Conservation (phyloP, 202 grass and related monocot species). For the Bolboschoenoplectus hybrid region DNA sequence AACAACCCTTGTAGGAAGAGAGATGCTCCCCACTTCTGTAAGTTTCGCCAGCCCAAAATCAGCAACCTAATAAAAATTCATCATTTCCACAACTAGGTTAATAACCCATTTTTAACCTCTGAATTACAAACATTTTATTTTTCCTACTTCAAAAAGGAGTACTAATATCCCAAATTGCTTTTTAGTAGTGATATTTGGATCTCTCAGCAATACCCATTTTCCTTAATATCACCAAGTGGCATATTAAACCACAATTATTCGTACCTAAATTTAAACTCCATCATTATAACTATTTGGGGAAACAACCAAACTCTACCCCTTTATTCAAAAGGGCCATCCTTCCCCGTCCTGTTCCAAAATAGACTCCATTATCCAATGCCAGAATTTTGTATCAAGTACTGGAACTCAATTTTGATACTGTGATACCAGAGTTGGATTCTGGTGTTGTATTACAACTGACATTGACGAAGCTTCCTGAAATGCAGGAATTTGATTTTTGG, state of each 20-base stretch:
- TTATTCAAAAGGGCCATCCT: not conserved
- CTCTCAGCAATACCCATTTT: slow-evolving; percentile 15
- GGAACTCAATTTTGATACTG: no score
- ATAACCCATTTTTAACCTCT: not conserved
- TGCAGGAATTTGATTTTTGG: no score
- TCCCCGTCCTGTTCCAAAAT: not conserved
- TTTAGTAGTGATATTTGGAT: not conserved
- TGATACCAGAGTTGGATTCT: no score
- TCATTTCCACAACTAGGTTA: not conserved
- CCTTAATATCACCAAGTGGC: not conserved
- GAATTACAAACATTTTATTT: not conserved
- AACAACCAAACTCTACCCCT: not conserved
- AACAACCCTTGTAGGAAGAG: slow-evolving; percentile 71
- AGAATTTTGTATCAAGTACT: not conserved
- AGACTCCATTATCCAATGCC: not conserved
- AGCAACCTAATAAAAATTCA: slow-evolving; percentile 64
- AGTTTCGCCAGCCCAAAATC: slow-evolving; percentile 97
- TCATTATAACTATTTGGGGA: not conserved
- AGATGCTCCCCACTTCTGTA: slow-evolving; percentile 73
- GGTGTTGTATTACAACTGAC: no score
- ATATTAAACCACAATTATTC: not conserved
- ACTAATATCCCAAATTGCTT: not conserved
- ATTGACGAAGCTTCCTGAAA: no score
- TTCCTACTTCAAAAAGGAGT: not conserved
- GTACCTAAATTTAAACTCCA: not conserved